Conservation (phyloP, 1,284 basidiomycete genomes). For the Trametes sp. region DNA sequence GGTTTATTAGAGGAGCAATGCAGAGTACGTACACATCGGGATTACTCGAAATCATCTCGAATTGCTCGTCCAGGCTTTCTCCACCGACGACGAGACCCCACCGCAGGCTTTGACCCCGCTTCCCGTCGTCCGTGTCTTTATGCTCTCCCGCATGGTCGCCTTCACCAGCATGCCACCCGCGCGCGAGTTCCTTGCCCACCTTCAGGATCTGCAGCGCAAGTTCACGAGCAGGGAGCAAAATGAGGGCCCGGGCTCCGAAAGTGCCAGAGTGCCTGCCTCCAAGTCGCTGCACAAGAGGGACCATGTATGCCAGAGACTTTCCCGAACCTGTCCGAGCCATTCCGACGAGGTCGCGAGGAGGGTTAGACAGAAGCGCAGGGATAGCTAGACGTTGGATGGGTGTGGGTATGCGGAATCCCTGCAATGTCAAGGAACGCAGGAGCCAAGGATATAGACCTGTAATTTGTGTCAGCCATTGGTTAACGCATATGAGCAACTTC, state of each 20-base stretch:
- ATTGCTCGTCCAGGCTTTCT: slow-evolving; percentile 96
- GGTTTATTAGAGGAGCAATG: slow-evolving; percentile 6
- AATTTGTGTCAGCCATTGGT: neutral
- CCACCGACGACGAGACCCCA: slow-evolving; percentile 98
- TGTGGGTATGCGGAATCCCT: slow-evolving; percentile 95
- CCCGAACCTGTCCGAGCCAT: slow-evolving; percentile 99
- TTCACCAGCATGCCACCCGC: slow-evolving; percentile 74
- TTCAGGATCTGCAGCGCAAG: slow-evolving; percentile 93
- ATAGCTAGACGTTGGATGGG: slow-evolving; percentile 95
- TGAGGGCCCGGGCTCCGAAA: slow-evolving; percentile 89
- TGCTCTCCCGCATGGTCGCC: slow-evolving; percentile 74
- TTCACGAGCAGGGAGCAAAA: slow-evolving; percentile 93
- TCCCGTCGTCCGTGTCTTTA: slow-evolving; percentile 59
- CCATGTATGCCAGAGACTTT: slow-evolving; percentile 96
- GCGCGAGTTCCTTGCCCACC: slow-evolving; percentile 92
- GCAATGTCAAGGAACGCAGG: slow-evolving; percentile 86
- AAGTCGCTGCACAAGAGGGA: slow-evolving; percentile 91
- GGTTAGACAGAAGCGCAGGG: slow-evolving; percentile 84
- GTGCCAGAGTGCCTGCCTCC: slow-evolving; percentile 81
- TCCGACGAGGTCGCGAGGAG: slow-evolving; percentile 94
- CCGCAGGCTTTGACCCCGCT: slow-evolving; percentile 74
- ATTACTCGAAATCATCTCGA: slow-evolving; percentile 93
- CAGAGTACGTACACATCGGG: slow-evolving; percentile 85
- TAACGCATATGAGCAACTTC: neutral
- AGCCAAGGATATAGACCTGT: slow-evolving; percentile 87